Base-by-base conservation (phyloP, 2,329 filamentous ascomycete species). In the Phialophora verrucosa region DNA sequence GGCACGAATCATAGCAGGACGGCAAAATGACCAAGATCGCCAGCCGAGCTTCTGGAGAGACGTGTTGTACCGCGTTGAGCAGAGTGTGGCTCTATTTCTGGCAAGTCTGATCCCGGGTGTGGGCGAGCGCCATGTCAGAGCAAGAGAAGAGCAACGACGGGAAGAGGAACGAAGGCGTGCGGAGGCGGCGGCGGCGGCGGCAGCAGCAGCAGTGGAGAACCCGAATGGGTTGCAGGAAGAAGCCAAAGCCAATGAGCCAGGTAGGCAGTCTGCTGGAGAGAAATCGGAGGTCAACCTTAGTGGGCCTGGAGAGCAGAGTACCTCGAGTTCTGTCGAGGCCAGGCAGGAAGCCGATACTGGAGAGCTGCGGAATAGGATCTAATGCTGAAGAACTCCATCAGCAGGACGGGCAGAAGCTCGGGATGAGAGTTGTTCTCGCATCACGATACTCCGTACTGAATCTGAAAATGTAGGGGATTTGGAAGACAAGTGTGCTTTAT, bases 71-170 rank as follows among this genome's bases (percentile, higher is more conserved):
- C 63, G 81, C 1, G 74, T 81, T 0, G 87, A 89, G 74, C 80
- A 87, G 44, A 83, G 83, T 1, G 72, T 86, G 49, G 85, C 85
- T n/a, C 77, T 89, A n/a, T 87, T 89, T 66, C 74, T 89, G 38
- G 87, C 86, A 0, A 88, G 84, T 74, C 73, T 89, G 58, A 83
- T 87, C 73, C 87, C 87, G 0, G 87, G 87, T 0, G 80, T 89
- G 29, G 87, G 87, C 0, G 87, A 89, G 73, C 79, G 85, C 7
- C 85, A 87, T 73, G 84, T 89, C 14, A 78, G 82, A 68, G 86
- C 84, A 29, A 80, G 84, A 65, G 83, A 85, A 70, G 68, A 67
- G 53, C 64, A 66, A 61, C 67, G 66, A 62, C 62, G 58, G 55
- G 70, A 66, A 59, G 72, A 68, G 64, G 69, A 73, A 63, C 72